These are phyloP conservation scores for Scleroderma bovista DNA, from an alignment of 768 basidiomycete species.

Conservation along the genomic window DNA sequence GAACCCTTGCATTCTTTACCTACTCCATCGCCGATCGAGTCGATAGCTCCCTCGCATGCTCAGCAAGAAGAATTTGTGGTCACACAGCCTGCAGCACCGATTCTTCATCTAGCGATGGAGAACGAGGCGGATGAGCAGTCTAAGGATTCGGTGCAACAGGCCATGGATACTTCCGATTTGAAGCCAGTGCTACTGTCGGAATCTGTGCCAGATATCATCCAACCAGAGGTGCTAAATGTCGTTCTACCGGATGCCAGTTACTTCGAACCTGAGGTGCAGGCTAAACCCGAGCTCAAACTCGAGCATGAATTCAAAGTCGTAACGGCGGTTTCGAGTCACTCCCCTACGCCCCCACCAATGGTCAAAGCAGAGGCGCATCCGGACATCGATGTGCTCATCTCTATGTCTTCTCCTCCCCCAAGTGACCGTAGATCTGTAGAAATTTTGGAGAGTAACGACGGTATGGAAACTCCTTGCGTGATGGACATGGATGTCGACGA, in stretches of 20 bases:
- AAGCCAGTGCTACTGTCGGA: not conserved
- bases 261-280: not conserved
- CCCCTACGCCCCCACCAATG: not conserved
- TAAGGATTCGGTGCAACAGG: not conserved
- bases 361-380: not conserved
- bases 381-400: slow-evolving; percentile 1
- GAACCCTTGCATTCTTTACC: not conserved
- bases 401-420: slow-evolving; percentile 6
- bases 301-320: slow-evolving; percentile 8
- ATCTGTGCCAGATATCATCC: not conserved
- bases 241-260: not conserved
- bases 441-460: slow-evolving; percentile 2
- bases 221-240: not conserved
- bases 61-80: no score
- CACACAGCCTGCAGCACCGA: not conserved
- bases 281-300: slow-evolving; percentile 1
- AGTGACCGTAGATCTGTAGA: slow-evolving; percentile 1
- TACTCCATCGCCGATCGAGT: not conserved
- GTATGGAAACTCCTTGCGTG: slow-evolving; percentile 21
- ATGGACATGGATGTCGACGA: slow-evolving; percentile 42
- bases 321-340: not conserved
- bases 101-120: not conserved
- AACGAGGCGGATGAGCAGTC: not conserved
- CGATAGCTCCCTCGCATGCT: not conserved
- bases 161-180: not conserved